Conservation (phyloP, 306 rosid species). For the Acacia acuminata region DNA sequence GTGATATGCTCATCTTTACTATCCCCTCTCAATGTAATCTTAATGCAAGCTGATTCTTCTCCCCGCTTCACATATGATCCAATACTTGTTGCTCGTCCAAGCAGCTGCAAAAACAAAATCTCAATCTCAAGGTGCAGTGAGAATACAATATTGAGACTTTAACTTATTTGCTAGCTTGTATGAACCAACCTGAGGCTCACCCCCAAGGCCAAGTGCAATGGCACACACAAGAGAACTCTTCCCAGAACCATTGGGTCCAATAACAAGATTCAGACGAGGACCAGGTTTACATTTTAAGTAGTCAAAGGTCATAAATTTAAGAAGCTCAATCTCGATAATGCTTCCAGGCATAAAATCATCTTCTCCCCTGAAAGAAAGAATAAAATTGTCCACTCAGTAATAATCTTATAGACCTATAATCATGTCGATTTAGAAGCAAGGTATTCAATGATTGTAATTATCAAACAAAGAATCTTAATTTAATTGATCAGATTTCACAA, state of each 20-base stretch:
- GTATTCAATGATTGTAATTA: not conserved
- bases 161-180: not conserved
- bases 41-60: conserved; percentile 73
- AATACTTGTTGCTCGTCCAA: conserved; percentile 81
- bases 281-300: conserved; percentile 81
- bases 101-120: conserved; percentile 55
- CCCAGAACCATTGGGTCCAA: conserved; percentile 97
- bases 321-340: conserved; percentile 85
- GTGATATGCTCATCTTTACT: conserved; percentile 51
- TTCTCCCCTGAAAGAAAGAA: conserved; percentile 70
- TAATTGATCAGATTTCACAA: not conserved
- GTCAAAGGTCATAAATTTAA: conserved; percentile 88
- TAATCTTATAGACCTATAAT: not conserved
- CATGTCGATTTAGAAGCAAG: not conserved
- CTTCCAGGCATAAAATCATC: conserved; percentile 97
- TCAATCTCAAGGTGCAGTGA: conserved; percentile 21
- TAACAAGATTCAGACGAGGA: conserved; percentile 86
- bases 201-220: conserved; percentile 95
- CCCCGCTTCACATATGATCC: conserved; percentile 93
- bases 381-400: conserved; percentile 19
- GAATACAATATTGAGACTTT: not conserved
- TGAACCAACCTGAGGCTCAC: conserved; percentile 92
- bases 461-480: not conserved
- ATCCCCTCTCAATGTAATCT: conserved; percentile 75
- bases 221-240: conserved; percentile 98